Conservation (phyloP, 2,329 filamentous ascomycete species). For the Botrytis medusae region DNA sequence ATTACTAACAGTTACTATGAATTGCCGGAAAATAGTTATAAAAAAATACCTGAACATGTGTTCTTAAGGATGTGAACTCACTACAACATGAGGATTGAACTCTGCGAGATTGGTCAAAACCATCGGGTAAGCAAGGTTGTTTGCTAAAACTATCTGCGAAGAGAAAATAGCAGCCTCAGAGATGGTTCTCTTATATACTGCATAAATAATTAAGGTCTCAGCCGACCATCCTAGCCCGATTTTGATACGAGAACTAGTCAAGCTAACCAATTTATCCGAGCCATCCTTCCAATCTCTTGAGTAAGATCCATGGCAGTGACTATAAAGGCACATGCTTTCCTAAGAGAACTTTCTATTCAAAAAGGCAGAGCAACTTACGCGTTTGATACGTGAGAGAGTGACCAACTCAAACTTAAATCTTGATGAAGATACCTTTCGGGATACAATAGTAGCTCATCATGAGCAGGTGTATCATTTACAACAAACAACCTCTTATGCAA, state of each 20-base stretch:
- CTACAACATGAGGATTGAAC: rapidly evolving
- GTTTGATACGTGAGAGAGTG: rapidly evolving
- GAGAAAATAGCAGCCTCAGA: not conserved
- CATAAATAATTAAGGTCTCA: not conserved
- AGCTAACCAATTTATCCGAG: not conserved
- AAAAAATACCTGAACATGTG: rapidly evolving
- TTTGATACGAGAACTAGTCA: not conserved
- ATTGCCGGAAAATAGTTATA: not conserved
- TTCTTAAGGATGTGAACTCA: not conserved
- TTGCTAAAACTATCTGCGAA: not conserved
- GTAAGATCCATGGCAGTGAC: not conserved
- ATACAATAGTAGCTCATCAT: not conserved
- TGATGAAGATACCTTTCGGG: not conserved
- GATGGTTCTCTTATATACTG: not conserved
- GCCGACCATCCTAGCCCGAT: rapidly evolving
- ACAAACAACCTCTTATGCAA: not conserved
- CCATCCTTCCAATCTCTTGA: rapidly evolving
- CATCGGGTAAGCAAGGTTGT: rapidly evolving
- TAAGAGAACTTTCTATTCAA: not conserved
- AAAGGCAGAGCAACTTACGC: rapidly evolving
- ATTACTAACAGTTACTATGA: no score
- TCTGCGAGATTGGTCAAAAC: not conserved
- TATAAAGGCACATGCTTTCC: not conserved
- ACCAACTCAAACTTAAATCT: not conserved
- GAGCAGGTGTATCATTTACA: not conserved